These are phyloP conservation scores for Colletotrichum lini DNA, from an alignment of 2,329 filamentous ascomycete genomes.

Conservation along the genomic window DNA sequence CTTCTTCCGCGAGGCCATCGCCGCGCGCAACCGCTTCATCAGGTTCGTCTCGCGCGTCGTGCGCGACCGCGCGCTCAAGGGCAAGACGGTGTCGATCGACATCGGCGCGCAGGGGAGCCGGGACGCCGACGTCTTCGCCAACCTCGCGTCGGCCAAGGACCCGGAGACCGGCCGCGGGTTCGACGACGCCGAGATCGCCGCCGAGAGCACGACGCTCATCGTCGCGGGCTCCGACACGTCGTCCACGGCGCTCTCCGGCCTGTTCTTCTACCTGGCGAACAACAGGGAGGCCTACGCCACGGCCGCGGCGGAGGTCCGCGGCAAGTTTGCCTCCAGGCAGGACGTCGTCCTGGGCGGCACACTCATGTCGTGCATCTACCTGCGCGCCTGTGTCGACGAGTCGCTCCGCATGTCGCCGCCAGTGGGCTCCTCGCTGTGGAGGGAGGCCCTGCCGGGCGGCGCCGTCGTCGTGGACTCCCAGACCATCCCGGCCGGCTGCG, in stretches of 20 bases:
- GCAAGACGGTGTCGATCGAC: not conserved
- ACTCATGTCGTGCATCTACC: constrained; percentile 14
- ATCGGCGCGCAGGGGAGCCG: no score
- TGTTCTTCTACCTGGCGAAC: constrained; percentile 28
- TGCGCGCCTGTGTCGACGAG: constrained; percentile 30
- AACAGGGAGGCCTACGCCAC: constrained; percentile 24
- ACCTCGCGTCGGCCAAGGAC: constrained; percentile 15
- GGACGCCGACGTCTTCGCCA: constrained; percentile 16
- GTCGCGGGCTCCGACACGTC: constrained; percentile 23
- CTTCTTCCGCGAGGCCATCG: constrained; percentile 16
- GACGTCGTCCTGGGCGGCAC: no score
- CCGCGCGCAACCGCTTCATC: constrained; percentile 7
- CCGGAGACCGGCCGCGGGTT: constrained; percentile 16
- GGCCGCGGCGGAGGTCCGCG: constrained; percentile 15
- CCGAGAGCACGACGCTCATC: constrained; percentile 8
- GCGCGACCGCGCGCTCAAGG: constrained; percentile 18
- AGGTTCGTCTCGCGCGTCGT: constrained; percentile 4
- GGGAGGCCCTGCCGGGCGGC: constrained; percentile 17
- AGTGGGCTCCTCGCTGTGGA: constrained; percentile 19
- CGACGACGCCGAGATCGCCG: constrained; percentile 6
- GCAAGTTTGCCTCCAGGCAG: not conserved
- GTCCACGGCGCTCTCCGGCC: constrained; percentile 23
- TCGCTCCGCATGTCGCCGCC: constrained; percentile 17
- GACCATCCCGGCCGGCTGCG: constrained; percentile 14
- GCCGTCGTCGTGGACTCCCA: not conserved